Evolutionary conservation across 2,329 filamentous ascomycete genomes (phyloP).

Genomic region (Epichloe typhina): DNA sequence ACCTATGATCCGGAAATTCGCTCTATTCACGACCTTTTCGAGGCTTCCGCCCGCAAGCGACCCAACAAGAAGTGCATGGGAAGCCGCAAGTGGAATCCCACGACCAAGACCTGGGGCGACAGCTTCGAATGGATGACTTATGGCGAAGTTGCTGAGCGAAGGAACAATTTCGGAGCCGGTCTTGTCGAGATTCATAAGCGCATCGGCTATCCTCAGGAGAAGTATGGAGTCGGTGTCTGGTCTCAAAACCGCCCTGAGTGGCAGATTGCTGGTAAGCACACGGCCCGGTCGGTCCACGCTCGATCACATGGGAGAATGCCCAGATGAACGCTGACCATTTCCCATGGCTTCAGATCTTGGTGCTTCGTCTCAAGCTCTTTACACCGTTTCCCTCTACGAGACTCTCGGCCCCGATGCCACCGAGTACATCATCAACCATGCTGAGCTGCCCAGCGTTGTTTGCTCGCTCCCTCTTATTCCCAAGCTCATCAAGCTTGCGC

Average conservation of each 20-base stretch:
- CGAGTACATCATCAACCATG: constrained; percentile 93
- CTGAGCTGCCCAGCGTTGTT: constrained; percentile 60
- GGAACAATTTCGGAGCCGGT: constrained; percentile 75
- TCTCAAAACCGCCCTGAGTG: constrained; percentile 77
- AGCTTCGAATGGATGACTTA: constrained; percentile 79
- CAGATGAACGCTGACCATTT: not conserved
- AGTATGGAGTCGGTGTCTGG: constrained; percentile 72
- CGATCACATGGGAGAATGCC: not conserved
- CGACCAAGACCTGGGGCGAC: constrained; percentile 57
- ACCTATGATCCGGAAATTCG: constrained; percentile 57
- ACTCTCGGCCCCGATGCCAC: constrained; percentile 83
- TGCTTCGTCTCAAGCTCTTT: constrained; percentile 76
- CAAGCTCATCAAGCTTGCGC: constrained; percentile 62
- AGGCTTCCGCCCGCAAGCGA: constrained; percentile 46
- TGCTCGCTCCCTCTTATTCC: constrained; percentile 73
- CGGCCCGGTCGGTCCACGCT: not conserved
- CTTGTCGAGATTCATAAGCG: constrained; percentile 69
- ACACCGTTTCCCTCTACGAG: constrained; percentile 88
- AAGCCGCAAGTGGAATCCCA: constrained; percentile 63
- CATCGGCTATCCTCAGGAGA: constrained; percentile 46
- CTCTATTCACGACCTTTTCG: constrained; percentile 73
- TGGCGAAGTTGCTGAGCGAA: constrained; percentile 60
- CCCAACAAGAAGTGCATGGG: constrained; percentile 67
- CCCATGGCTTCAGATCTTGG: constrained; percentile 55
- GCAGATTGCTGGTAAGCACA: constrained; percentile 57